Base-by-base conservation (phyloP, 768 basidiomycete species). In the Boletus patriciae region DNA sequence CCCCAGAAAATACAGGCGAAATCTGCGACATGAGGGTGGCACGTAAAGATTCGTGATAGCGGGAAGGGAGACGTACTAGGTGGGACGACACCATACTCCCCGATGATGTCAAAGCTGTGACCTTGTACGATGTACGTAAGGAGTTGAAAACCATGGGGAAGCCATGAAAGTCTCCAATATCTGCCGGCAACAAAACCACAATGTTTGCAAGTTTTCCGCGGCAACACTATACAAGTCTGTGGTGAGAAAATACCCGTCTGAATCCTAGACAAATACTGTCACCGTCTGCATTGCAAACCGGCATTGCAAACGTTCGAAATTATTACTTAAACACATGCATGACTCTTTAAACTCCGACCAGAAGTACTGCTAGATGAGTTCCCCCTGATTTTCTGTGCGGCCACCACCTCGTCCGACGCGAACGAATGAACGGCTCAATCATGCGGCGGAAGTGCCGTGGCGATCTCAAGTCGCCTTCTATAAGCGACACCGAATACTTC, bases 401-500 rank as follows among this genome's bases (percentile, higher is more conserved):
- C 25, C 54, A 47, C 31, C 61, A 48, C 9, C 45, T 36, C 60
- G 16, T n/a, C 25, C 38, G 4, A 43, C 51, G 25, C 38, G 11
- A 31, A 36, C 31, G 27, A 29, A 62, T 54, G 61, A 60, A 60
- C 52, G 52, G 40, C 18, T 63, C 64, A 42, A 19, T 55, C 46
- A 52, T 70, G 45, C 69, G 69, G 16, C 64, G 54, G 16, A 57
- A 66, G 40, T 45, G 60, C 34, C 52, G 44, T 13, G 37, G 23
- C 6, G 19, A 40, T 25, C n/a, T 29, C 21, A 50, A 59, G 43
- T 46, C 66, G 0, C 55, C 62, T 25, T 50, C 62, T 3, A 21
- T 47, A 33, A 66, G 61, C 46, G 69, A 62, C 43, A 60, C 60
- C 25, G 68, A 70, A n/a, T 68, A 66, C 59, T 66, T 62, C 31